Base-by-base conservation (phyloP, 1,139 yeast species). In the Sugiyamaella pinicola region DNA sequence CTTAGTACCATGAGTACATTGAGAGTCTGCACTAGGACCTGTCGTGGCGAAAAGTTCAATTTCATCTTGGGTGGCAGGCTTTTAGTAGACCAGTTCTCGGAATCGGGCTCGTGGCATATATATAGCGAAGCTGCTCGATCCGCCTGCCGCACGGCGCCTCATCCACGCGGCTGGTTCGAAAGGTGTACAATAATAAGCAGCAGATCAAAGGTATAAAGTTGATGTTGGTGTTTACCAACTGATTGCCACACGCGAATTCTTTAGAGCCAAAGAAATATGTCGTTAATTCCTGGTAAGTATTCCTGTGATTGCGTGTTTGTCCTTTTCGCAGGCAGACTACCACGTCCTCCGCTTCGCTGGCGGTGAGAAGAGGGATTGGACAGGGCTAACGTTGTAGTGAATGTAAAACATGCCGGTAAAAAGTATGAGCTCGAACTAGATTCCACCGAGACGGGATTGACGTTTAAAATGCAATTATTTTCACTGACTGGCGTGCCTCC, bases 371-470 rank as follows among this genome's bases (percentile, higher is more conserved):
- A n/a, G n/a, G n/a, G n/a, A n/a, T n/a, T n/a, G n/a, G n/a, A n/a
- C n/a, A n/a, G n/a, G n/a, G n/a, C n/a, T 26, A 26, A 26, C 31
- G 9, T 26, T 26, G 28, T 17, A 73, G 81, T 83, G 45, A 74
- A 76, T 47, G 85, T 91, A 54, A 88, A 87, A 67, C 91, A 91
- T 71, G 84, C 95, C 1, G 97, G 98, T 37, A 89, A 89, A 65
- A 75, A 82, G 3, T 84, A 87, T 69, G 86, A 87, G 18, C 75
- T 93, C 38, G 83, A 81, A 24, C 75, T 91, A 49, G 78, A 76
- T 31, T 72, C 76, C 3, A 65, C 67, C 6, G 69, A 70, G 51
- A 64, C 69, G 1, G 97, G 95, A 1, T 70, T 77, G n/a, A 80
- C 78, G 18, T 80, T 93, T 68, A 91, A 89, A 67, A 72, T 76